A percentile compares a stretch with the other conserved stretches of the same genome.
Evolutionary conservation across 257 asterid genomes (phyloP).

Genomic region (Cinchona pubescens): DNA sequence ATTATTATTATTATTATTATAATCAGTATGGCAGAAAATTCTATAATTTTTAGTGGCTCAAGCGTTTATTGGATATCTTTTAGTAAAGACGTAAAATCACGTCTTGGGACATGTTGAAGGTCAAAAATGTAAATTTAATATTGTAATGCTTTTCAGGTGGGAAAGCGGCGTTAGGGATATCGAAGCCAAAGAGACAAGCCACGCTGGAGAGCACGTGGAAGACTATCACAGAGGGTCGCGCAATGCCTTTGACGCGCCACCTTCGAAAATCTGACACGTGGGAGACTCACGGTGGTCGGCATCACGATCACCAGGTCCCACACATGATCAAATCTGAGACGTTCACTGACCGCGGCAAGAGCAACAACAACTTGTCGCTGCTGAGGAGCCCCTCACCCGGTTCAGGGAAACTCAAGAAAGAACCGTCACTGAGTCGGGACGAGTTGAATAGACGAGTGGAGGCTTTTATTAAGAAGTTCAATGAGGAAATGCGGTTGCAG

Average conservation of each 20-base stretch:
- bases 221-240: slow-evolving; percentile 75
- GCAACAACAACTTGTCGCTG: slow-evolving; percentile 10
- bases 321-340: slow-evolving; percentile 66
- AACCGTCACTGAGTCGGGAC: slow-evolving; percentile 50
- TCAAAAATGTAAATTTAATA: neutral
- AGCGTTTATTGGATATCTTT: neutral
- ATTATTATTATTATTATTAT: too few species aligned
- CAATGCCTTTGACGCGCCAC: slow-evolving; percentile 67
- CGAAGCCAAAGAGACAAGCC: slow-evolving; percentile 57
- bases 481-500: slow-evolving; percentile 46
- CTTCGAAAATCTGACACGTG: slow-evolving; percentile 71
- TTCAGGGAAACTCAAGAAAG: slow-evolving; percentile 51
- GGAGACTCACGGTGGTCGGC: slow-evolving; percentile 44
- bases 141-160: slow-evolving; percentile 42
- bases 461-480: slow-evolving; percentile 38
- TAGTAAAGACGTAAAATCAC: too few species aligned
- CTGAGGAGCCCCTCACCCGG: slow-evolving; percentile 20
- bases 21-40: too few species aligned
- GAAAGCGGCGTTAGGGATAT: slow-evolving; percentile 55
- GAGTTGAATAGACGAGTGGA: slow-evolving; percentile 39
- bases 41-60: neutral
- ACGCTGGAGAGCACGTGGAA: slow-evolving; percentile 86
- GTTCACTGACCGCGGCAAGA: slow-evolving; percentile 32
- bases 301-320: slow-evolving; percentile 17
- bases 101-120: neutral